A percentile compares a stretch with the other conserved stretches of the same genome.
These are phyloP conservation scores for Monilinia vaccinii-corymbosi DNA, from an alignment of 2,329 filamentous ascomycete species.

Conservation along the genomic window DNA sequence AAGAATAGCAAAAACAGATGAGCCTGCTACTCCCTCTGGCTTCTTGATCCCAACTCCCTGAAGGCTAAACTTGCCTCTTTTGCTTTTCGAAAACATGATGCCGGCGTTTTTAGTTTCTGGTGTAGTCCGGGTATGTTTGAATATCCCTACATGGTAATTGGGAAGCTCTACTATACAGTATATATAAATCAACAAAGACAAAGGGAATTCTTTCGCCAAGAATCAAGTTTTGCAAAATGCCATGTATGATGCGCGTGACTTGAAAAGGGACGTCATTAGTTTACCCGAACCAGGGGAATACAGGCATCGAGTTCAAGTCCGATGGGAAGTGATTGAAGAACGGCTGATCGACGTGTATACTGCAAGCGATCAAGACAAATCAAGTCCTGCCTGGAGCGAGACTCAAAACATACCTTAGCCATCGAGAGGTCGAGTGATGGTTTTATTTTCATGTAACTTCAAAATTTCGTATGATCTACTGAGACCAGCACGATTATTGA, in stretches of 20 bases:
- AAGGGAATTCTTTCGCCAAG: not conserved
- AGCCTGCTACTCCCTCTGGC: slow-evolving; percentile 44
- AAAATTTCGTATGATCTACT: not conserved
- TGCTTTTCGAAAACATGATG: not conserved
- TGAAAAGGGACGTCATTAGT: not conserved
- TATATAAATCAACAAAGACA: not conserved
- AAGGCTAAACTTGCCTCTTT: not conserved
- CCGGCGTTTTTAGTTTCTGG: not conserved
- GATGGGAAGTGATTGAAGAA: not conserved
- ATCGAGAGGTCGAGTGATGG: not conserved
- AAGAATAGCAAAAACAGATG: slow-evolving; percentile 49
- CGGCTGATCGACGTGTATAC: not conserved
- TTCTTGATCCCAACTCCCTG: slow-evolving; percentile 31
- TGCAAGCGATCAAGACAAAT: not conserved
- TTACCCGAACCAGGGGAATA: not conserved
- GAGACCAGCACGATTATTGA: not conserved
- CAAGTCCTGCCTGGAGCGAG: not conserved
- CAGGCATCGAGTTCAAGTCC: not conserved
- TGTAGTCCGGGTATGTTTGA: not conserved
- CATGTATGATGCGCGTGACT: not conserved
- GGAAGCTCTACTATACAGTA: not conserved
- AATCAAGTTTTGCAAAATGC: not conserved
- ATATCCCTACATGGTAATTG: not conserved
- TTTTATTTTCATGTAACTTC: not conserved
- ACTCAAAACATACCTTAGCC: not conserved